Conservation (phyloP, 306 rosid species). For the Pyrus pyrifolia region DNA sequence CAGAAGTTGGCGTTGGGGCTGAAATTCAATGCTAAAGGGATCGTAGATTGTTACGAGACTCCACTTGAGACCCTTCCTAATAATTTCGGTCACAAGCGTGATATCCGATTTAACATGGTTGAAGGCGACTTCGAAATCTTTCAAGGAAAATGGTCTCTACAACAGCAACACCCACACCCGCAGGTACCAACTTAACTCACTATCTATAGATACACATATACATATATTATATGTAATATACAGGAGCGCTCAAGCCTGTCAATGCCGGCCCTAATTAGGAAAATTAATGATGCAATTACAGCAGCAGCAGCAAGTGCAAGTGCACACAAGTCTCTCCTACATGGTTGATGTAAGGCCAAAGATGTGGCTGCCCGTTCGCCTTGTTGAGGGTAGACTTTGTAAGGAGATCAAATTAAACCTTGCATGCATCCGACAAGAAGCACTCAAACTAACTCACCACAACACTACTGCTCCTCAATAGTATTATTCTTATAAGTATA, state of each 20-base stretch:
- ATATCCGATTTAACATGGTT: constrained; percentile 74
- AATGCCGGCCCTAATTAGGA: background rate
- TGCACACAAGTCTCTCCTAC: constrained; percentile 45
- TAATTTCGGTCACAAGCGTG: constrained; percentile 51
- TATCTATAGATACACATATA: too few species aligned
- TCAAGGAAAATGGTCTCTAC: constrained; percentile 85
- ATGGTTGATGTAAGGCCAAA: constrained; percentile 83
- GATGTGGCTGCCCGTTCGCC: constrained; percentile 64
- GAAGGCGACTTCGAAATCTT: constrained; percentile 88
- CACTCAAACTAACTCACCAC: constrained; percentile 27
- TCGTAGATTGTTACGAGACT: constrained; percentile 80
- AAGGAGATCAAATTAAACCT: constrained; percentile 71
- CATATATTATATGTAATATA: too few species aligned
- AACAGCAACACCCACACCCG: constrained; percentile 1
- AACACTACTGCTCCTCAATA: background rate
- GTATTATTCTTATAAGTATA: background rate
- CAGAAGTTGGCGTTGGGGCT: constrained; percentile 80
- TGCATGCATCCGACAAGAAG: constrained; percentile 50
- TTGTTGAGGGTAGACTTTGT: constrained; percentile 76
- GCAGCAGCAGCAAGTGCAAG: constrained; percentile 18
- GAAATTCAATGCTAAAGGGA: constrained; percentile 78
- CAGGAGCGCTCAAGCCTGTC: too few species aligned
- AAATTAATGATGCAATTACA: background rate
- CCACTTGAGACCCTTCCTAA: constrained; percentile 45
- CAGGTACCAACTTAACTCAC: too few species aligned